A percentile compares a stretch with the other conserved stretches of the same genome.
Conservation (phyloP, 495 filamentous ascomycete species). For the Tuber indicum region DNA sequence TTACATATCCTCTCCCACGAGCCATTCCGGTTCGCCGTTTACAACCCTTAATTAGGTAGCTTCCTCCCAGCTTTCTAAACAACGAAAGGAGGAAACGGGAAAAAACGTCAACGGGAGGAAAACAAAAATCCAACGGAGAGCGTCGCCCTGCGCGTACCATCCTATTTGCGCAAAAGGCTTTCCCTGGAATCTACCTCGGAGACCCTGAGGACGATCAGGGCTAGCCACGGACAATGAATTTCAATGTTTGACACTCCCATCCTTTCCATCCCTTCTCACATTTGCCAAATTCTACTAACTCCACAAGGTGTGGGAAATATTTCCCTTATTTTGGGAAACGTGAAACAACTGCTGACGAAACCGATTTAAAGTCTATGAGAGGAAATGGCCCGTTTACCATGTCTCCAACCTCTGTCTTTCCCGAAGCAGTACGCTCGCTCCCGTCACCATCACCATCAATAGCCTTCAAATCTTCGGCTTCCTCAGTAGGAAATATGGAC, state of each 20-base stretch:
- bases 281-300: slow-evolving; percentile 1
- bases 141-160: not conserved
- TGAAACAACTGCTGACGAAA: not conserved
- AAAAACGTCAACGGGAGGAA: not conserved
- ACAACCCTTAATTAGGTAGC: not conserved
- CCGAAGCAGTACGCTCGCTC: slow-evolving; percentile 34
- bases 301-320: slow-evolving; percentile 5
- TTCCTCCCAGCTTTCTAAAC: not conserved
- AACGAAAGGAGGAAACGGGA: not conserved
- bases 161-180: not conserved
- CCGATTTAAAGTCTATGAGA: slow-evolving; percentile 16
- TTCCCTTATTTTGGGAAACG: slow-evolving; percentile 2
- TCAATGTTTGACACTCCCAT: not conserved
- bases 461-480: slow-evolving; percentile 30
- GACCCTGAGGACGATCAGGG: slow-evolving; percentile 1
- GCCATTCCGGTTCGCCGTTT: not conserved
- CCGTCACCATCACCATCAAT: slow-evolving; percentile 35
- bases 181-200: slow-evolving; percentile 2
- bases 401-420: slow-evolving; percentile 34
- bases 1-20: not conserved
- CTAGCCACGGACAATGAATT: not conserved
- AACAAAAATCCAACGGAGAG: not conserved
- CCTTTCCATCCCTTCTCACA: not conserved
- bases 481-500: slow-evolving; percentile 32
- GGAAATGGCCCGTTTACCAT: slow-evolving; percentile 38